These are phyloP conservation scores for Draba incana DNA, from an alignment of 345 rosid species.

Conservation along the genomic window DNA sequence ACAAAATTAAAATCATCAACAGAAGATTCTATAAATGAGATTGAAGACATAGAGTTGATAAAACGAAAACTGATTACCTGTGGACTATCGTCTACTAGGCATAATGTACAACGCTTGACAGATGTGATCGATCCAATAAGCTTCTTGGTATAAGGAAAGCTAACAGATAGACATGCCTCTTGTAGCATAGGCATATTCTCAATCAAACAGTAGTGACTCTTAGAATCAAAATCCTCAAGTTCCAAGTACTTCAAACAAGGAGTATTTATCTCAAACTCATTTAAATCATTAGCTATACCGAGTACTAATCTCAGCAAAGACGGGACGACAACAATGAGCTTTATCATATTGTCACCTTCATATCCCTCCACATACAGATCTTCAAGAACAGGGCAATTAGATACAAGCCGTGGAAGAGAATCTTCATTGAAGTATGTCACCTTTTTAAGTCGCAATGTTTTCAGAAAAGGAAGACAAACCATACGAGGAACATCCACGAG, in stretches of 20 bases:
- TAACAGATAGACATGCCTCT: not conserved
- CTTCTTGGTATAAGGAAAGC: not conserved
- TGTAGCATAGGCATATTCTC: not conserved
- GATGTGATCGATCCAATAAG: not conserved
- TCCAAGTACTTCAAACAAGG: no score
- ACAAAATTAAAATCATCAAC: no score
- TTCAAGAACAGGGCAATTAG: conserved; percentile 9
- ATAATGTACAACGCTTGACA: not conserved
- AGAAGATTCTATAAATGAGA: not conserved
- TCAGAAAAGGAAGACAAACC: not conserved
- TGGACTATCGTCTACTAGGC: not conserved
- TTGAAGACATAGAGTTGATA: not conserved
- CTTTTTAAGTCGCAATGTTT: not conserved
- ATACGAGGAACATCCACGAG: no score
- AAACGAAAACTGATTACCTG: not conserved
- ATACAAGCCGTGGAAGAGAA: not conserved
- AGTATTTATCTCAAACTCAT: no score
- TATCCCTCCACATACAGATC: not conserved
- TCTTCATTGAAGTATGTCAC: not conserved
- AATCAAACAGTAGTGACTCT: not conserved
- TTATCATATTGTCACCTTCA: not conserved
- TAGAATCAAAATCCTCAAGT: no score
- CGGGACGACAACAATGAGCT: not conserved
- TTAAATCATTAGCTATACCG: no score
- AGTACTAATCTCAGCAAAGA: conserved; percentile 10